A percentile compares a stretch with the other conserved stretches of the same genome.
Evolutionary conservation across 179 eudicot species (phyloP).

Genomic region (Spinacia oleracea): DNA sequence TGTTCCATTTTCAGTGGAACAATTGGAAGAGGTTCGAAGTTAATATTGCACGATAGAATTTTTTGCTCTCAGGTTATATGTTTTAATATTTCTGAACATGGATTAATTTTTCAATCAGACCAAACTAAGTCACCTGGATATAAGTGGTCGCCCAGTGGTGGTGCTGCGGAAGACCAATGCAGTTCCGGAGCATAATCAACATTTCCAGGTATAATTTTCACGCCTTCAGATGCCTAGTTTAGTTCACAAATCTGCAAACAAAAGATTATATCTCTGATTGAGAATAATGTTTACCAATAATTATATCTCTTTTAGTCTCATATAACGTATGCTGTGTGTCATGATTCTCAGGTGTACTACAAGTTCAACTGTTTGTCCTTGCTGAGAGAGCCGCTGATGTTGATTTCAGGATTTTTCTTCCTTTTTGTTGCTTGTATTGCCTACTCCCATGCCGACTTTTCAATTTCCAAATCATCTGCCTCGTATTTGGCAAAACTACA

Average conservation of each 20-base stretch:
- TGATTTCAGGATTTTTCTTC: slow-evolving; percentile 83
- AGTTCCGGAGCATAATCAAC: slow-evolving; percentile 82
- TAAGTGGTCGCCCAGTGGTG: slow-evolving; percentile 85
- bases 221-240: background rate
- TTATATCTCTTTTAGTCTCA: no score
- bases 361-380: slow-evolving; percentile 79
- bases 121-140: slow-evolving; percentile 82
- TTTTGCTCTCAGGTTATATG: background rate
- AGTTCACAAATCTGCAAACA: background rate
- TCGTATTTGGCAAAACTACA: slow-evolving; percentile 91
- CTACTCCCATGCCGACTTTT: slow-evolving; percentile 82
- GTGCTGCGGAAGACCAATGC: slow-evolving; percentile 72
- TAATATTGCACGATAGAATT: background rate
- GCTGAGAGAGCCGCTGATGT: slow-evolving; percentile 88
- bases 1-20: slow-evolving; percentile 76
- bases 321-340: slow-evolving; percentile 17
- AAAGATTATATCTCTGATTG: background rate
- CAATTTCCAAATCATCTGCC: slow-evolving; percentile 91
- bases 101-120: slow-evolving; percentile 47
- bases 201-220: slow-evolving; percentile 66
- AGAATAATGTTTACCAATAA: background rate
- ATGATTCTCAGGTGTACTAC: slow-evolving; percentile 74
- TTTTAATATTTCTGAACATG: background rate
- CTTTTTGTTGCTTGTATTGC: slow-evolving; percentile 80
- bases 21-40: slow-evolving; percentile 61